Percentiles rank a stretch among this genome's conserved stretches.
Evolutionary conservation across 148 eudicot species (phyloP).

Genomic region (Nepenthes mirabilis): DNA sequence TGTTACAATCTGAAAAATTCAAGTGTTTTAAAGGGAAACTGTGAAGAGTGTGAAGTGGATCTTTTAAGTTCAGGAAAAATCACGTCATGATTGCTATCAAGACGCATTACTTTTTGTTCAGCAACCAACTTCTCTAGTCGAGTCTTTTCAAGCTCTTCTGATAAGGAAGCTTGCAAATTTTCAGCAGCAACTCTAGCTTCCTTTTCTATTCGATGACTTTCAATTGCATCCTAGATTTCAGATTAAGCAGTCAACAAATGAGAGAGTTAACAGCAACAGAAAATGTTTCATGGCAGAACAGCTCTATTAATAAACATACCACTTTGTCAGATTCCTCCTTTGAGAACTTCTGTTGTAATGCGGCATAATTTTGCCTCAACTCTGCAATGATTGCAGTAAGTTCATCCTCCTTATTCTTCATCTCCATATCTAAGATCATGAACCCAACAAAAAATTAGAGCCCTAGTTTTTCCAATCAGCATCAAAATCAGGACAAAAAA

Average conservation of each 20-base stretch:
- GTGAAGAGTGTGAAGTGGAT: no score
- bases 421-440: constrained; percentile 22
- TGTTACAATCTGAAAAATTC: constrained; percentile 30
- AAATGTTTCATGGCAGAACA: not conserved
- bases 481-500: not conserved
- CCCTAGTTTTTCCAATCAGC: not conserved
- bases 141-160: constrained; percentile 41
- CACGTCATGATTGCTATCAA: no score
- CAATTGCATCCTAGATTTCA: constrained; percentile 33
- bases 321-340: constrained; percentile 44
- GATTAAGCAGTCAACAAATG: not conserved
- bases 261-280: not conserved
- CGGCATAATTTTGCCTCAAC: constrained; percentile 20
- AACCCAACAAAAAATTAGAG: not conserved
- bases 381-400: constrained; percentile 22
- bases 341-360: constrained; percentile 28
- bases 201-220: constrained; percentile 32
- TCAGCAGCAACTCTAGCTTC: constrained; percentile 47
- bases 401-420: constrained; percentile 48
- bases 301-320: constrained; percentile 20
- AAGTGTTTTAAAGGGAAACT: not conserved
- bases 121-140: constrained; percentile 37
- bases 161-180: constrained; percentile 25
- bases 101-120: constrained; percentile 37
- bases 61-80: no score